Evolutionary conservation across 257 asterid species (phyloP), one percentile per base, ranked within the genome.

Genomic region (Nicotiana tabacum): DNA sequence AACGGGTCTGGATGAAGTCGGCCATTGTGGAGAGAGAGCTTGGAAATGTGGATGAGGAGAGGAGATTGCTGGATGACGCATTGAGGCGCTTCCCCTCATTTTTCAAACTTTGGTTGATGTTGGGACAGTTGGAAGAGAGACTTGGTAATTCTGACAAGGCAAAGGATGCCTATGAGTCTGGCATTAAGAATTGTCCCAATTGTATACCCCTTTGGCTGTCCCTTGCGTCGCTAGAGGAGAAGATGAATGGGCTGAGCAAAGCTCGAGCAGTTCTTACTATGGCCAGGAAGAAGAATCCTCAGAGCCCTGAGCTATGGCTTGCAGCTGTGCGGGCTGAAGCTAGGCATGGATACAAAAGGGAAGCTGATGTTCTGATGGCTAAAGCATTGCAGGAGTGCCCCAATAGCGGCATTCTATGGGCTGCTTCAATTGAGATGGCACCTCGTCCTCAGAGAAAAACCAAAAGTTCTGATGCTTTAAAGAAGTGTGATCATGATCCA

Each of bases 1-100:
- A 91, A 85, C 91, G 98, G 48, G 98, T 95, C n/a, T 95, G 98
- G 98, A 93, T 95, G 98, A 95, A 95, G 85, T 95, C 98, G 1
- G 97, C 98, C 5, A 95, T 95, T 62, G 98, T 93, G 21, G 98
- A 95, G 92, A 90, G 98, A 84, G 98, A 95, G 81, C 68, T 95
- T 60, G 97, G 98, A 2, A 92, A 95, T 86, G 86, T 85, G 21
- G 92, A 84, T 3, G 96, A 92, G 83, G 99, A 95, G 89, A 93
- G 96, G 82, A 86, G 86, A 84, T 82, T 95, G 77, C 89, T 95
- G 81, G 94, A 91, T 81, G 99, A 91, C 85, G 99, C 97, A 57
- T 81, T 95, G 76, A 91, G 88, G 74, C 92, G 81, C 33, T 95
- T 89, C 89, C 98, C 98, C 33, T 87, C 95, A 27, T 91, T 90